A percentile compares a stretch with the other conserved stretches of the same genome.
These are phyloP conservation scores for Thraustochytrium sp. DNA, from an alignment of 352 stramenopile species.

Conservation along the genomic window DNA sequence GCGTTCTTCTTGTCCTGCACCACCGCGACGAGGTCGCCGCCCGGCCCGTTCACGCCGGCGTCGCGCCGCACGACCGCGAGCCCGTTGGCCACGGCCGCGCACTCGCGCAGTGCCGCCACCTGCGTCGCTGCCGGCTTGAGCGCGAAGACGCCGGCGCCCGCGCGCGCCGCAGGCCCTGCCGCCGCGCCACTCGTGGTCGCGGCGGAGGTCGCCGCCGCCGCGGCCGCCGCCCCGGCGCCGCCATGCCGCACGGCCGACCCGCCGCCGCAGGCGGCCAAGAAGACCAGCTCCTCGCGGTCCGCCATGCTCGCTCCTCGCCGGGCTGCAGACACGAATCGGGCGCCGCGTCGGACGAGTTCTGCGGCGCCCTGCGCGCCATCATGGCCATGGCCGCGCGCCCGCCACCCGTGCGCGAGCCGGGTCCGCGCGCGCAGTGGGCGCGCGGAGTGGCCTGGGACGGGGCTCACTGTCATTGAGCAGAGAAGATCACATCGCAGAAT, in stretches of 20 bases:
- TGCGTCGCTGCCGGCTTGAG: neutral
- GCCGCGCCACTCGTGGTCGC: neutral
- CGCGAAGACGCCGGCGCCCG: neutral
- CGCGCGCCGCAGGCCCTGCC: neutral
- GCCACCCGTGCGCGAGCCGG: too few species aligned
- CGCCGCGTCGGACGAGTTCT: too few species aligned
- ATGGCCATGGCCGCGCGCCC: too few species aligned
- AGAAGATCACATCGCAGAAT: too few species aligned
- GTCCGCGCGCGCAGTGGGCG: too few species aligned
- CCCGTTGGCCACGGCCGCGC: neutral
- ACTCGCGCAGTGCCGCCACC: neutral
- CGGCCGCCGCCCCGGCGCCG: neutral
- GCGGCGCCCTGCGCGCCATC: too few species aligned
- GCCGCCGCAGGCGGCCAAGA: neutral
- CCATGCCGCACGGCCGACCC: neutral
- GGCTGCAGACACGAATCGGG: too few species aligned
- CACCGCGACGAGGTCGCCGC: neutral
- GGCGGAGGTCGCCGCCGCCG: neutral
- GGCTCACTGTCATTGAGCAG: too few species aligned
- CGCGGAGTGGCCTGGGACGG: too few species aligned
- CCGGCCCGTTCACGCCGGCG: neutral
- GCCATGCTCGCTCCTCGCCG: too few species aligned
- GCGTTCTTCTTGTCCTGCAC: conserved; percentile 1
- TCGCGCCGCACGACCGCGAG: neutral
- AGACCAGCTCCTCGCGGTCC: neutral